Conservation (phyloP, 129 eudicot species). For the Escallonia herrerae region DNA sequence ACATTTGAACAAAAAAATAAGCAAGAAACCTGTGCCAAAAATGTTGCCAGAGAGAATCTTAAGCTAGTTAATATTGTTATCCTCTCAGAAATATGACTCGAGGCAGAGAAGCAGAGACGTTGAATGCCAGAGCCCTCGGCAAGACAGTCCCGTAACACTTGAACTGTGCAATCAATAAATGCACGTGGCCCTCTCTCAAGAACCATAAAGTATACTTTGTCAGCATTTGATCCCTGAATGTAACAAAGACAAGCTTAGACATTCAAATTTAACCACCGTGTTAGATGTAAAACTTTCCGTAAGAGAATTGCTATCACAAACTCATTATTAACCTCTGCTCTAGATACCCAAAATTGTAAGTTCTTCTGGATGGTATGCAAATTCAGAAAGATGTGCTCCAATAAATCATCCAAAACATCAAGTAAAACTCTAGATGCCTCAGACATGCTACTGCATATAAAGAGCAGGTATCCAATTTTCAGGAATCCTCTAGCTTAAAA, state of each 20-base stretch:
- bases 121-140: slow-evolving; percentile 66
- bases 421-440: slow-evolving; percentile 40
- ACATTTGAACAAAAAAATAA: neutral
- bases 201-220: slow-evolving; percentile 75
- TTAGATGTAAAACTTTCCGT: no score
- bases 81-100: slow-evolving; percentile 75
- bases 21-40: slow-evolving; percentile 74
- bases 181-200: slow-evolving; percentile 88
- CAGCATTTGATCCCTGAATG: slow-evolving; percentile 68
- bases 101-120: slow-evolving; percentile 51
- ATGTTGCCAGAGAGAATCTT: slow-evolving; percentile 66
- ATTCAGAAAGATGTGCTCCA: slow-evolving; percentile 58
- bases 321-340: slow-evolving; percentile 60
- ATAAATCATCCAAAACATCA: slow-evolving; percentile 68
- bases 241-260: neutral
- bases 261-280: no score
- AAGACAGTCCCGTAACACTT: slow-evolving; percentile 51
- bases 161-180: slow-evolving; percentile 55
- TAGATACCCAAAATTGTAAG: slow-evolving; percentile 72
- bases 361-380: slow-evolving; percentile 77
- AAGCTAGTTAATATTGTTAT: slow-evolving; percentile 56
- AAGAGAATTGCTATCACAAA: neutral
- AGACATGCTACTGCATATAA: slow-evolving; percentile 41
- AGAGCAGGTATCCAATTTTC: slow-evolving; percentile 5
- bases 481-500: neutral